Evolutionary conservation across 345 rosid genomes (phyloP).

Genomic region (Ceriops zippeliana): DNA sequence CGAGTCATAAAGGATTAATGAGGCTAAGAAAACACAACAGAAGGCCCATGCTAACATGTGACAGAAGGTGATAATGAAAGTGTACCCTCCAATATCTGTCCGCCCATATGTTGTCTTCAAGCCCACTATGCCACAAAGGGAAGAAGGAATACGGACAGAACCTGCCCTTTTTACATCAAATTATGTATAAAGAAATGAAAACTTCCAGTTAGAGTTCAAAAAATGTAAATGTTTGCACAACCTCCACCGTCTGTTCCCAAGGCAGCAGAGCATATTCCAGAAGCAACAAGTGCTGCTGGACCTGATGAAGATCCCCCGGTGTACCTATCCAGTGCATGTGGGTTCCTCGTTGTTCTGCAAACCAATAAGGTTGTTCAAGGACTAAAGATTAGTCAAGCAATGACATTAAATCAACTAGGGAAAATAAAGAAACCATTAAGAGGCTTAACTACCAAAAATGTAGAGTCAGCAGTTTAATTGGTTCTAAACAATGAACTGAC

Average conservation of each 20-base stretch:
- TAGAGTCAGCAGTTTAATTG: too few species aligned
- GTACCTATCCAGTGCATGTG: conserved; percentile 76
- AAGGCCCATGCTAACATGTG: not conserved
- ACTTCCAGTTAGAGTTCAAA: conserved; percentile 6
- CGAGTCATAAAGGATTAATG: not conserved
- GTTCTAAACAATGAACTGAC: conserved; percentile 37
- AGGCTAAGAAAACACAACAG: not conserved
- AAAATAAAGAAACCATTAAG: not conserved
- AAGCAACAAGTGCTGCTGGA: conserved; percentile 85
- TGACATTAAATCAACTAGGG: not conserved
- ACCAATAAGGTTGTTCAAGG: not conserved
- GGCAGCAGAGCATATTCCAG: conserved; percentile 90
- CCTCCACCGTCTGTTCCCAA: conserved; percentile 98
- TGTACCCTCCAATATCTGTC: conserved; percentile 72
- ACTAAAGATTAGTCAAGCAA: not conserved
- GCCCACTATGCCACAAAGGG: conserved; percentile 85
- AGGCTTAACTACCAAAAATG: not conserved
- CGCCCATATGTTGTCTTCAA: conserved; percentile 83
- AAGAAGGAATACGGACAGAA: conserved; percentile 74
- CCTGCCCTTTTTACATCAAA: conserved; percentile 45
- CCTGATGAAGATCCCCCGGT: conserved; percentile 97
- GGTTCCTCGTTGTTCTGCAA: conserved; percentile 86
- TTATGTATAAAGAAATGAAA: conserved; percentile 14
- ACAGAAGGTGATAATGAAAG: not conserved
- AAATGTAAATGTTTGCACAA: conserved; percentile 29